A percentile compares a stretch with the other conserved stretches of the same genome.
These are phyloP conservation scores for Drechslerella stenobrocha DNA, from an alignment of 2,329 filamentous ascomycete genomes.

Conservation along the genomic window DNA sequence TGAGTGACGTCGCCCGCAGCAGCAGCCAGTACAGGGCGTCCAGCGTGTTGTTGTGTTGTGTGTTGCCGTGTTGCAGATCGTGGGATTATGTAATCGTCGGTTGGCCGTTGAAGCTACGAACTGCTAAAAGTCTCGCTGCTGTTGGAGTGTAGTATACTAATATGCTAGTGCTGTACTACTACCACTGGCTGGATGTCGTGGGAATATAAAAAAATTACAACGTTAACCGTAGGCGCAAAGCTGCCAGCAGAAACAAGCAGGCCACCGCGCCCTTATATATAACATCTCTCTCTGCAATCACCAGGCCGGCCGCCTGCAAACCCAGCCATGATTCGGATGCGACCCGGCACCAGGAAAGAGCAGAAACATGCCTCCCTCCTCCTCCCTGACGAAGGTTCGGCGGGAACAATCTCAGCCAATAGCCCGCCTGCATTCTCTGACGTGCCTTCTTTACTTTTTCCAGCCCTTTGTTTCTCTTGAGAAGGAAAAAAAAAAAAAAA, in stretches of 20 bases:
- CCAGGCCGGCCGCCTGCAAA: slow-evolving; percentile 4
- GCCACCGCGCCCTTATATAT: slow-evolving; percentile 19
- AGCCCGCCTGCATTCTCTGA: slow-evolving; percentile 18
- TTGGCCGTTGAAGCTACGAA: neutral
- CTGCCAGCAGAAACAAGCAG: too few species aligned
- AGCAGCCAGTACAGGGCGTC: slow-evolving; percentile 9
- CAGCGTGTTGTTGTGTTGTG: slow-evolving; percentile 17
- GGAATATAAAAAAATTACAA: neutral
- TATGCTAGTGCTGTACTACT: neutral
- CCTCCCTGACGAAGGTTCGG: slow-evolving; percentile 46
- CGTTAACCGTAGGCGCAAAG: neutral
- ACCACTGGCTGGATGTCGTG: too few species aligned
- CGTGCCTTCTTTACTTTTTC: slow-evolving; percentile 17
- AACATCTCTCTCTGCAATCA: slow-evolving; percentile 12
- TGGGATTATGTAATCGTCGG: too few species aligned
- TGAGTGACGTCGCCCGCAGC: slow-evolving; percentile 5
- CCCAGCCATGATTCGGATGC: slow-evolving; percentile 33
- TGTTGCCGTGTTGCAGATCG: neutral
- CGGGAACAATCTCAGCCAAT: slow-evolving; percentile 49
- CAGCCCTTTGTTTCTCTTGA: slow-evolving; percentile 21
- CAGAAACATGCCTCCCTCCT: slow-evolving; percentile 45
- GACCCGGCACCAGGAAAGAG: slow-evolving; percentile 36
- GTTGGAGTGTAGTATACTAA: too few species aligned
- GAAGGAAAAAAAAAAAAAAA: neutral
- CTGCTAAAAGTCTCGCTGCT: too few species aligned